phyloP scores from a whole-genome alignment of 305 asterid species.

The Caryopteris hybrid region DNA sequence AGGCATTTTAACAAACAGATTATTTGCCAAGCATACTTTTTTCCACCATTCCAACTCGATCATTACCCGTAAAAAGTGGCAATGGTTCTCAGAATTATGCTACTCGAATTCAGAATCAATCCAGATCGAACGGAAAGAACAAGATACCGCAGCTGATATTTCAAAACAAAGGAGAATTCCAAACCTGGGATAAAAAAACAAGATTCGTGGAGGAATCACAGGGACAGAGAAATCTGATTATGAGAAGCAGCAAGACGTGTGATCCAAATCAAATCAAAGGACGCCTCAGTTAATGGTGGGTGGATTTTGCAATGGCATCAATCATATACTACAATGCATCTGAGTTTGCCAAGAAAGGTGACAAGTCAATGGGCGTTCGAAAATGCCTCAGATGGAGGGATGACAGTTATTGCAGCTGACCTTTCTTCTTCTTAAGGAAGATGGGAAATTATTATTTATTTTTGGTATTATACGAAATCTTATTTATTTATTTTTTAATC shows the following conservation, averaged over 20 bases:
- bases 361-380: neutral
- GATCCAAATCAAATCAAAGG: neutral
- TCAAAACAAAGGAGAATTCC: neutral
- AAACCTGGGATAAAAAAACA: neutral
- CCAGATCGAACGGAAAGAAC: too few relatives aligned
- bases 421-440: neutral
- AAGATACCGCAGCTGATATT: too few relatives aligned
- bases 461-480: too few relatives aligned
- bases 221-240: neutral
- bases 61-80: neutral
- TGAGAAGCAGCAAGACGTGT: neutral
- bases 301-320: neutral
- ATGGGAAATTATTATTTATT: neutral
- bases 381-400: constrained; percentile 3
- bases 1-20: constrained; percentile 11
- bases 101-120: neutral
- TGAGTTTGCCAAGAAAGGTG: neutral
- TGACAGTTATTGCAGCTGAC: constrained; percentile 15
- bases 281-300: neutral
- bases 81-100: neutral
- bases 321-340: neutral
- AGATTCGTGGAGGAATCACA: neutral
- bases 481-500: too few relatives aligned
- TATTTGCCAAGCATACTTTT: neutral
- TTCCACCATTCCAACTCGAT: neutral